A percentile compares a stretch with the other conserved stretches of the same genome.
Conservation (phyloP, 2,329 filamentous ascomycete species). For the Canariomyces notabilis region DNA sequence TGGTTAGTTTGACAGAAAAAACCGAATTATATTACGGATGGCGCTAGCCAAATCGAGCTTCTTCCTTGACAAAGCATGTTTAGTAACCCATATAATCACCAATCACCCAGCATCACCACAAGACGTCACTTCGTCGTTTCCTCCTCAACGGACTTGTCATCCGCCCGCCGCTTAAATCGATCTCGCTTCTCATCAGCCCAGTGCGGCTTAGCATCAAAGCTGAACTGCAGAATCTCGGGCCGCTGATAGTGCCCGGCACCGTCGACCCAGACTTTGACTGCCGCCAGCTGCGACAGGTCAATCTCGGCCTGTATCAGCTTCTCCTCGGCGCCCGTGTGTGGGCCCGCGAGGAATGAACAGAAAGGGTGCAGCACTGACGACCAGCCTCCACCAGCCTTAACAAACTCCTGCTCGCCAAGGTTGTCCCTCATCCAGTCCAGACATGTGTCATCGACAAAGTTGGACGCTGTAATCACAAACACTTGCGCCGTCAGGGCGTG, state of each 20-base stretch:
- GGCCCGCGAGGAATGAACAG: conserved; percentile 27
- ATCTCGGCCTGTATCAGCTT: conserved; percentile 26
- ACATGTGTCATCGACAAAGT: conserved; percentile 39
- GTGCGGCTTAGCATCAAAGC: conserved; percentile 7
- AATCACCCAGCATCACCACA: too few relatives aligned
- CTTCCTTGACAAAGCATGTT: too few relatives aligned
- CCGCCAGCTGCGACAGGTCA: conserved; percentile 25
- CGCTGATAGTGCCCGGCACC: conserved; percentile 28
- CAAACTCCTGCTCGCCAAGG: conserved; percentile 27
- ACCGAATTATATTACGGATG: too few relatives aligned
- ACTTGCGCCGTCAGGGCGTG: conserved; percentile 41
- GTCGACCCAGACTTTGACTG: conserved; percentile 30
- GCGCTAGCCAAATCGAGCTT: too few relatives aligned
- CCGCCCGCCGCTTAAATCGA: background rate
- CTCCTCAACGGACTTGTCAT: background rate
- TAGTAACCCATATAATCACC: too few relatives aligned
- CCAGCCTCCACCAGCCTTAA: conserved; percentile 29
- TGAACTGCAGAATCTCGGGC: conserved; percentile 26
- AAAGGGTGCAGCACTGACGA: conserved; percentile 30
- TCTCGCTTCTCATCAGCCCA: conserved; percentile 18
- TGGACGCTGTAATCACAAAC: conserved; percentile 38
- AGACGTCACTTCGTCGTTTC: background rate
- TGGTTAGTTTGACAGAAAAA: too few relatives aligned
- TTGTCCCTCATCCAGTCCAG: conserved; percentile 34
- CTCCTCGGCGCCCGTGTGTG: conserved; percentile 26